Base-by-base conservation (phyloP, 2,329 filamentous ascomycete species). In the Didymellaceae sp. region DNA sequence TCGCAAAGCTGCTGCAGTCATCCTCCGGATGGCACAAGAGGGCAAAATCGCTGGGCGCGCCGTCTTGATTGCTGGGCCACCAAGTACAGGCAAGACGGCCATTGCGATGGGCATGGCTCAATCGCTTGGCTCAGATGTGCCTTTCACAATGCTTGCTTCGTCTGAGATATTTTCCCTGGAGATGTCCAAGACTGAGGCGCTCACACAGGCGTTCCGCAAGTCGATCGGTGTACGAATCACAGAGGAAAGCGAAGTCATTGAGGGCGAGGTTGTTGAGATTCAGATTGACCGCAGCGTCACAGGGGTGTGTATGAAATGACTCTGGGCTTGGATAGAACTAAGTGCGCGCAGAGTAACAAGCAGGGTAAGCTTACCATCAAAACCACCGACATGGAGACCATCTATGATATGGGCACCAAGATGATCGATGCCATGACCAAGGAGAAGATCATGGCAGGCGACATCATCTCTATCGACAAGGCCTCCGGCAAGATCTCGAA, bases 351-450 rank as follows among this genome's bases (percentile, higher is more conserved):
- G 82, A 90, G 89, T 62, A 95, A 94, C 68, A 99, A 97, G 81
- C 93, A 97, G 81, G 94, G 94, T 68, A 99, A 99, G 77, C 86
- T 99, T 59, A 99, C 94, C 16, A 96, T 99, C 79, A 99, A 99
- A 79, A 99, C 94, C 9, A 97, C 93, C 51, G 94, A 99, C 74
- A 99, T 99, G 94, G 94, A 99, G 77, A 96, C 94, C 10, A 90
- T 99, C 61, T 99, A 97, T 78, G 94, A 99, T 69, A 97, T 99
- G 92, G 94, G 94, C 59, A 93, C 89, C 62, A 97, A 97, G 78
- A 97, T 99, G 94, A 99, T 99, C 62, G 94, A 99, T 72, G 91
- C 91, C 59, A 97, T 99, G 91, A 97, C 92, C 62, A 97, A 97
- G 77, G 94, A 99, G 80, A 93, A 95, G 67, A 91, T 99, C 59